Evolutionary conservation across 2,329 filamentous ascomycete species (phyloP).

Genomic region (Aspergillus ochraceoroseus): DNA sequence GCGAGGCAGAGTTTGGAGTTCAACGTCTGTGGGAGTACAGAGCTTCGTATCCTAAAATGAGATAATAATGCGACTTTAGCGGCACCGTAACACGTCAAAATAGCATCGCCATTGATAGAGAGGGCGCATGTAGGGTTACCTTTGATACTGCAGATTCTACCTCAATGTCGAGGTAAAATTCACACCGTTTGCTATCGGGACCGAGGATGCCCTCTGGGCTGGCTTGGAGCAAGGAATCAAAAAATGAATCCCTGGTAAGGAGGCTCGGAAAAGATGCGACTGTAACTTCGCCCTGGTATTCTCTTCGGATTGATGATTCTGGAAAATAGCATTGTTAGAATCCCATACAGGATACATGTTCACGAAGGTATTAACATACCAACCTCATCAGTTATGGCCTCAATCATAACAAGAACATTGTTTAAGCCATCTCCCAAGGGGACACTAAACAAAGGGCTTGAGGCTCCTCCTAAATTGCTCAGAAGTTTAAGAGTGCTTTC

Average conservation of each 20-base stretch:
- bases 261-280: background rate
- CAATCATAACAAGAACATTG: constrained; percentile 40
- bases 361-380: constrained; percentile 43
- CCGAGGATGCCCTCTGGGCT: background rate
- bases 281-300: constrained; percentile 11
- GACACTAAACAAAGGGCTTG: constrained; percentile 49
- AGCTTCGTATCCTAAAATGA: constrained; percentile 17
- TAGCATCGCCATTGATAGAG: background rate
- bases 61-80: background rate
- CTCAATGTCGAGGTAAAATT: background rate
- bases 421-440: constrained; percentile 16
- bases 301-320: constrained; percentile 14
- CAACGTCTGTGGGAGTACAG: constrained; percentile 22
- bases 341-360: background rate
- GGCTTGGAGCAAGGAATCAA: constrained; percentile 3
- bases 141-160: background rate
- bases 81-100: too few species aligned
- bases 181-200: constrained; percentile 11
- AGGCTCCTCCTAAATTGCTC: constrained; percentile 55
- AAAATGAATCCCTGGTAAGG: constrained; percentile 9
- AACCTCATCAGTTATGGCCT: constrained; percentile 59
- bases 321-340: background rate
- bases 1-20: constrained; percentile 14
- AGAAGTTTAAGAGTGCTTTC: constrained; percentile 54
- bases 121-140: constrained; percentile 3